Base-by-base conservation (phyloP, 2,329 filamentous ascomycete genomes). In the Microcyclosporella mali region DNA sequence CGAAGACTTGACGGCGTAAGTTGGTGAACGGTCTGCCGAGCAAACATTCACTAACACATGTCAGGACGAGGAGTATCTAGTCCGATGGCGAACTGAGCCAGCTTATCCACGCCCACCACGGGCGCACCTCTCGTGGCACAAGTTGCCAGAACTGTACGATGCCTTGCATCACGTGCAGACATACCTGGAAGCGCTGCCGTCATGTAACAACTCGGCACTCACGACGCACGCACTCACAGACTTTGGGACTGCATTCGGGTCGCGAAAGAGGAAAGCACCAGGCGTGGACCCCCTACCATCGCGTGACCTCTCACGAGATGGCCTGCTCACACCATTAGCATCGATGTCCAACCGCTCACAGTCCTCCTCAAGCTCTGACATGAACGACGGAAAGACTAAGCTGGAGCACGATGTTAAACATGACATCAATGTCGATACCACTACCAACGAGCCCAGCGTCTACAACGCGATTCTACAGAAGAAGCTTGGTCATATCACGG, bases 81-180 rank as follows among this genome's bases (percentile, higher is more conserved):
- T 72, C 0, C 53, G 55, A 29, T 72, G 70, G 70, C 56, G 53
- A n/a, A 49, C 55, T 1, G 14, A 40, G 2, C 37, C 43, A 9
- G 37, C 36, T 10, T 29, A 27, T 4, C 48, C 45, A 3, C 37
- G 34, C 9, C 52, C 52, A 2, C 44, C 50, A 27, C 34, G 47
- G 16, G 51, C 56, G 0, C 61, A 68, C 2, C 52, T 65, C 2
- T 70, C 66, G 4, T 74, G 70, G 70, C 71, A 74, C 40, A 30
- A 47, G 1, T 27, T 72, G 0, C 43, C 56, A 0, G 70, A 72
- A 38, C 59, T 74, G 0, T 46, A 48, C 0, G 37, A 54, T 4
- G 66, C 65, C 28, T 56, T 72, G 0, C 62, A 68, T 37, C 45
- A 60, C 1, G 57, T 74, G 0, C 71, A 74, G 38, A 55, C 56